Evolutionary conservation across 2,329 filamentous ascomycete species (phyloP).

Genomic region (Colletotrichum musae): DNA sequence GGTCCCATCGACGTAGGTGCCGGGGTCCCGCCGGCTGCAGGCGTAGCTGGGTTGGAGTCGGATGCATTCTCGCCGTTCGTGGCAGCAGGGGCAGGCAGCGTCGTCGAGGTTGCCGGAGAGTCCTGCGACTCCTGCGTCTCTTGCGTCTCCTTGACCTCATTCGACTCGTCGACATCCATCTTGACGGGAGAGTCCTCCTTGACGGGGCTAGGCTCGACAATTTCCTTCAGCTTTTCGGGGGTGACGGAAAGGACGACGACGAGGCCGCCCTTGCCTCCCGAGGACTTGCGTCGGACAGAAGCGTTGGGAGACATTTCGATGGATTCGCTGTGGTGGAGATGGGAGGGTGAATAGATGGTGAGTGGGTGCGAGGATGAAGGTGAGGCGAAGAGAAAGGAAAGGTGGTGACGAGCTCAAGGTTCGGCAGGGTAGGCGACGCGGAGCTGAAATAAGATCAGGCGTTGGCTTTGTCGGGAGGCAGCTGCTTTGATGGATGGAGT

Average conservation of each 20-base stretch:
- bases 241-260: constrained; percentile 69
- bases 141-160: constrained; percentile 50
- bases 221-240: constrained; percentile 64
- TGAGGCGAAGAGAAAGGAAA: constrained; percentile 13
- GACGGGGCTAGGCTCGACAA: constrained; percentile 60
- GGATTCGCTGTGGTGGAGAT: constrained; percentile 7
- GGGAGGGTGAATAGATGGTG: neutral
- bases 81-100: constrained; percentile 55
- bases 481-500: constrained; percentile 40
- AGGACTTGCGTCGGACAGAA: constrained; percentile 42
- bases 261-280: constrained; percentile 47
- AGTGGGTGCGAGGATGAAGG: constrained; percentile 1
- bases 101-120: constrained; percentile 61
- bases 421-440: constrained; percentile 15
- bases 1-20: constrained; percentile 71
- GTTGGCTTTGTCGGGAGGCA: constrained; percentile 37
- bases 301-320: constrained; percentile 40
- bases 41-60: constrained; percentile 73
- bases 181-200: constrained; percentile 62
- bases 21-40: constrained; percentile 69
- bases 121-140: constrained; percentile 61
- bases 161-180: constrained; percentile 46
- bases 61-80: constrained; percentile 70
- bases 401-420: constrained; percentile 22
- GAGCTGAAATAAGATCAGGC: constrained; percentile 17